Conservation (phyloP, 208 protist genomes). For the Leishmania martiniquensis region DNA sequence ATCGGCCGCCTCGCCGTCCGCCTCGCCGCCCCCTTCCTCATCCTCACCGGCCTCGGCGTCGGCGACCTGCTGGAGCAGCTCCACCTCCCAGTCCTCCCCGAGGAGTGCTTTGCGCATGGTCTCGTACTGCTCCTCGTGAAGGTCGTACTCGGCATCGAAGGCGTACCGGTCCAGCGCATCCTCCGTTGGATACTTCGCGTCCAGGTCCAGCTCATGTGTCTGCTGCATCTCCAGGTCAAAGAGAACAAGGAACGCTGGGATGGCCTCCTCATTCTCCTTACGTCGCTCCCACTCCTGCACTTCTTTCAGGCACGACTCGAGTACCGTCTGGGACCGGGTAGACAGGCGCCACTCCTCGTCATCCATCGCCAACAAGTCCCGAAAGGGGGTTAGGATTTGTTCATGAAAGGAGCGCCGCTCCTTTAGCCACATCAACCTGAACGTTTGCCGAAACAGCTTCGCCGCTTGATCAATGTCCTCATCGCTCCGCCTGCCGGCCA, state of each 20-base stretch:
- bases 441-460: conserved; percentile 73
- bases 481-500: conserved; percentile 87
- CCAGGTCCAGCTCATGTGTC: conserved; percentile 94
- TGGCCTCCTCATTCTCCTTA: conserved; percentile 76
- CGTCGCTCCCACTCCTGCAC: conserved; percentile 87
- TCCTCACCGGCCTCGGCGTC: conserved; percentile 55
- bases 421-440: conserved; percentile 67
- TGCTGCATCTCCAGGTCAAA: conserved; percentile 96
- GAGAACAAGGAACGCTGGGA: conserved; percentile 87
- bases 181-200: conserved; percentile 90
- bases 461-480: conserved; percentile 95
- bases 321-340: conserved; percentile 95
- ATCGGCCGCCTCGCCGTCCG: conserved; percentile 8
- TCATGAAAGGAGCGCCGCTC: conserved; percentile 66
- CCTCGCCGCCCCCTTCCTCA: conserved; percentile 30
- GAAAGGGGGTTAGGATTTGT: conserved; percentile 77
- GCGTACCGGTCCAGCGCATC: conserved; percentile 93
- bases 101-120: conserved; percentile 91
- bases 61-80: conserved; percentile 64
- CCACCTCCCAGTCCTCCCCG: conserved; percentile 91
- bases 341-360: conserved; percentile 94
- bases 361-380: conserved; percentile 84
- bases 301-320: conserved; percentile 95
- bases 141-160: conserved; percentile 93
- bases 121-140: conserved; percentile 95